Evolutionary conservation across 352 stramenopile genomes (phyloP).

Genomic region (Globisporangium sylvaticum): DNA sequence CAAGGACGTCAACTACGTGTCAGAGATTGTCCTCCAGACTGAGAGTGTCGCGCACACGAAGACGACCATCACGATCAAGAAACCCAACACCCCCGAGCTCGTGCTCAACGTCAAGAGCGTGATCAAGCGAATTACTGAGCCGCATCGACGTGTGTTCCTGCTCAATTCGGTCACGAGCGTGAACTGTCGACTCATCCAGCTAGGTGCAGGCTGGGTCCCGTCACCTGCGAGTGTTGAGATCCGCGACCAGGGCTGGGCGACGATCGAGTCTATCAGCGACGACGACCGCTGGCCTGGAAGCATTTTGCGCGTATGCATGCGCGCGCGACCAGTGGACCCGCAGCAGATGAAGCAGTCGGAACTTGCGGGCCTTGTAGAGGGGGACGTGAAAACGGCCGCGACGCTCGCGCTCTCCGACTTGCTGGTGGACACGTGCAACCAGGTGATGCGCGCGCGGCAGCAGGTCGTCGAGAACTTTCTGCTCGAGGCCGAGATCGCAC

Average conservation of each 20-base stretch:
- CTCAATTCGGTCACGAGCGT: conserved; percentile 1
- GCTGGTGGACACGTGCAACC: conserved; percentile 2
- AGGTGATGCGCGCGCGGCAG: background rate
- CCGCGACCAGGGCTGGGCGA: background rate
- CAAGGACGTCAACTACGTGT: background rate
- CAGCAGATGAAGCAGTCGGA: background rate
- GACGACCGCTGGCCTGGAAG: background rate
- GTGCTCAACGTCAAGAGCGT: background rate
- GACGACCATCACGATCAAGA: conserved; percentile 3
- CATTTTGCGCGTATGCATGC: background rate
- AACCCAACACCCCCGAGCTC: background rate
- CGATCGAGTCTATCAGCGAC: background rate
- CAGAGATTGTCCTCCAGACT: background rate
- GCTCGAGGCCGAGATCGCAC: conserved; percentile 8
- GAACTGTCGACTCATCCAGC: background rate
- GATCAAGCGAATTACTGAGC: background rate
- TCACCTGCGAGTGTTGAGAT: background rate
- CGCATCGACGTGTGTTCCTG: background rate
- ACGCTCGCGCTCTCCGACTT: background rate
- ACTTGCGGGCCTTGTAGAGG: background rate
- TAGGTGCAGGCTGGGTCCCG: background rate
- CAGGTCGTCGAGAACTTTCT: conserved; percentile 18
- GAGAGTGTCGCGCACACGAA: conserved; percentile 1
- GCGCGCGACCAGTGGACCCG: background rate
- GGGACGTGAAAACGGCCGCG: background rate